These are phyloP conservation scores for Kwoniella sp. DNA, from an alignment of 768 basidiomycete species.

Conservation along the genomic window DNA sequence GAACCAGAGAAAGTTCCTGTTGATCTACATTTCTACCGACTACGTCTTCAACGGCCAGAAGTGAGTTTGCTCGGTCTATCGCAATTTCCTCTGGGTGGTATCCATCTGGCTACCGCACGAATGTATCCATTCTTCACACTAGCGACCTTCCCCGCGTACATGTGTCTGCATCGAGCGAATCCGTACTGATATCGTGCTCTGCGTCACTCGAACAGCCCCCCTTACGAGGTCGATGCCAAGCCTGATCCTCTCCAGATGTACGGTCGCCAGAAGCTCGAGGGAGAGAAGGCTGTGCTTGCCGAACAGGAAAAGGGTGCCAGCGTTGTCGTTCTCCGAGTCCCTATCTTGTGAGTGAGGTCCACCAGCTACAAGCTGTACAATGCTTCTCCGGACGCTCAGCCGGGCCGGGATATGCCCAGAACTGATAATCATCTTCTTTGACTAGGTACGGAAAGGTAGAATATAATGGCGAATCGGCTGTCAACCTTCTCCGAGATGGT, in stretches of 20 bases:
- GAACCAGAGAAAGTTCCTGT: slow-evolving; percentile 64
- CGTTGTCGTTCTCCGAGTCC: slow-evolving; percentile 77
- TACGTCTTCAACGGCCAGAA: slow-evolving; percentile 94
- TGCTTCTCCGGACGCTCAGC: slow-evolving; percentile 5
- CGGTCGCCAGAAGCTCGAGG: slow-evolving; percentile 81
- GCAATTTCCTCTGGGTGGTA: not conserved
- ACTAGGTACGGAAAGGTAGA: slow-evolving; percentile 81
- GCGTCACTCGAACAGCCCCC: slow-evolving; percentile 62
- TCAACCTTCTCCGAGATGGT: slow-evolving; percentile 81
- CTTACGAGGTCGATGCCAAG: slow-evolving; percentile 72
- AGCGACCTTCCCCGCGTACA: not conserved
- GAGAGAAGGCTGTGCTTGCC: slow-evolving; percentile 75
- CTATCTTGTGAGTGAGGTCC: slow-evolving; percentile 69
- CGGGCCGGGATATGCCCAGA: not conserved
- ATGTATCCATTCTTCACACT: not conserved
- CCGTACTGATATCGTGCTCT: no score
- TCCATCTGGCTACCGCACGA: not conserved
- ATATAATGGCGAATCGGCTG: slow-evolving; percentile 81
- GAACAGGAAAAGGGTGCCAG: slow-evolving; percentile 59
- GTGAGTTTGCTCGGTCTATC: slow-evolving; percentile 28
- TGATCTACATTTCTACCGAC: slow-evolving; percentile 96
- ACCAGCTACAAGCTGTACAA: not conserved
- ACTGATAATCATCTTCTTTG: not conserved
- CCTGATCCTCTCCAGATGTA: slow-evolving; percentile 89
- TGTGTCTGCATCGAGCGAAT: not conserved